phyloP scores from a whole-genome alignment of 352 stramenopile species.

The Pythium brassicae region DNA sequence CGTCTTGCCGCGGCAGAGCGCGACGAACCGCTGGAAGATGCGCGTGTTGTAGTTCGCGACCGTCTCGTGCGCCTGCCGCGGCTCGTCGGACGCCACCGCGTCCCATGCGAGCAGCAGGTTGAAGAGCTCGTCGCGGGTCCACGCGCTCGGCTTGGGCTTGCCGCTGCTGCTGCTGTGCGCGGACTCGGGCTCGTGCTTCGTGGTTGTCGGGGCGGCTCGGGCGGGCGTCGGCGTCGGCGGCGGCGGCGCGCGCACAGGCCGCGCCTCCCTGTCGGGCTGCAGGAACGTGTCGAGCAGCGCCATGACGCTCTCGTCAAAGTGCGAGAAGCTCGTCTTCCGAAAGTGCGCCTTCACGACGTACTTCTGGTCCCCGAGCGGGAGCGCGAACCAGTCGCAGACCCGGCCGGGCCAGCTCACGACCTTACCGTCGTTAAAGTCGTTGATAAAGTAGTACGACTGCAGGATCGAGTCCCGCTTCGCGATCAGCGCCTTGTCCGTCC shows the following conservation, averaged over 20 bases:
- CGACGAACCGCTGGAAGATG: conserved; percentile 6
- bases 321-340: conserved; percentile 15
- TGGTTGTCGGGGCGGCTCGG: not conserved
- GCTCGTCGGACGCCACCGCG: not conserved
- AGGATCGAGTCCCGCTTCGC: conserved; percentile 14
- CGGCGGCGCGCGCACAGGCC: not conserved
- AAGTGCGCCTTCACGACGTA: conserved; percentile 13
- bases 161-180: conserved; percentile 1
- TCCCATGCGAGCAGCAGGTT: conserved; percentile 7
- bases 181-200: not conserved
- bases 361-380: conserved; percentile 5
- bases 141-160: conserved; percentile 5
- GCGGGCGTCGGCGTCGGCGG: not conserved
- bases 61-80: conserved; percentile 1
- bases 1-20: not conserved
- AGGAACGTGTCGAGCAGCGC: conserved; percentile 8
- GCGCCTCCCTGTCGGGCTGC: not conserved
- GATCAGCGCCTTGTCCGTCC: conserved; percentile 11
- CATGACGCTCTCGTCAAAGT: conserved; percentile 8
- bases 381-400: conserved; percentile 10
- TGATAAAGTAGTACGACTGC: conserved; percentile 15
- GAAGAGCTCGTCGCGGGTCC: conserved; percentile 11
- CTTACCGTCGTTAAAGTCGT: conserved; percentile 9
- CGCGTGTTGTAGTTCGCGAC: conserved; percentile 7
- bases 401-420: not conserved